phyloP scores from a whole-genome alignment of 2,329 filamentous ascomycete species.

The Sordariomycetes sp. region DNA sequence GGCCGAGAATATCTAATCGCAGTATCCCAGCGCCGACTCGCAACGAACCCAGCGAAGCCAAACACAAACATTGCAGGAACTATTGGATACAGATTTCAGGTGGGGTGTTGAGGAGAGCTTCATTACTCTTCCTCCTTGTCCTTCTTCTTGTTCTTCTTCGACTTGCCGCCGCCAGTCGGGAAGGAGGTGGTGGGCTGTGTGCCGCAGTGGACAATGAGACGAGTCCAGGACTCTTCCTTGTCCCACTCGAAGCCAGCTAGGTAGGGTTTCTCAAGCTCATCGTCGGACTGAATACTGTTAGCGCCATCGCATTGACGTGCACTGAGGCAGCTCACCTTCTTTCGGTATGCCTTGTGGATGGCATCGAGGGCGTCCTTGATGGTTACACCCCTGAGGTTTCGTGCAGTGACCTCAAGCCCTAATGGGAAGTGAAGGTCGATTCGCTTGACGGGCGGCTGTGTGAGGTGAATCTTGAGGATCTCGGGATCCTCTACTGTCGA shows the following conservation, averaged over 20 bases:
- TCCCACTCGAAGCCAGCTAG: conserved; percentile 96
- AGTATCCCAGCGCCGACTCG: conserved; percentile 33
- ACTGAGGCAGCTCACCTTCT: conserved; percentile 57
- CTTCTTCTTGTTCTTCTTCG: conserved; percentile 67
- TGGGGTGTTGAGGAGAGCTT: conserved; percentile 11
- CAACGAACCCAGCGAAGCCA: conserved; percentile 28
- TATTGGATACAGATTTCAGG: conserved; percentile 28
- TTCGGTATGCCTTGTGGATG: conserved; percentile 94
- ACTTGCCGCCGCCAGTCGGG: conserved; percentile 33
- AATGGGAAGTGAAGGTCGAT: conserved; percentile 89
- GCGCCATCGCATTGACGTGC: not conserved
- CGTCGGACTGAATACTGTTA: conserved; percentile 57
- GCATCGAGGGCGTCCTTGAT: conserved; percentile 95
- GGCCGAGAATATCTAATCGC: conserved; percentile 30
- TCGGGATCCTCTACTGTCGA: conserved; percentile 72
- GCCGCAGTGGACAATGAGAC: conserved; percentile 78
- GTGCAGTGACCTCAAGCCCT: conserved; percentile 77
- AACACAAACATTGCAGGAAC: conserved; percentile 24
- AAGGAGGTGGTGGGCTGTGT: conserved; percentile 51
- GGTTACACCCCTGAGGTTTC: conserved; percentile 89
- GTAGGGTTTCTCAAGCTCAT: conserved; percentile 81
- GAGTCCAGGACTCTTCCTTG: conserved; percentile 82
- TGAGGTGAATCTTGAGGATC: conserved; percentile 71
- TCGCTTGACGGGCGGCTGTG: conserved; percentile 79
- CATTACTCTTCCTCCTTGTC: conserved; percentile 29